phyloP scores from a whole-genome alignment of 192 early-diverging fungal species.

The Dimargaris verticillata region DNA sequence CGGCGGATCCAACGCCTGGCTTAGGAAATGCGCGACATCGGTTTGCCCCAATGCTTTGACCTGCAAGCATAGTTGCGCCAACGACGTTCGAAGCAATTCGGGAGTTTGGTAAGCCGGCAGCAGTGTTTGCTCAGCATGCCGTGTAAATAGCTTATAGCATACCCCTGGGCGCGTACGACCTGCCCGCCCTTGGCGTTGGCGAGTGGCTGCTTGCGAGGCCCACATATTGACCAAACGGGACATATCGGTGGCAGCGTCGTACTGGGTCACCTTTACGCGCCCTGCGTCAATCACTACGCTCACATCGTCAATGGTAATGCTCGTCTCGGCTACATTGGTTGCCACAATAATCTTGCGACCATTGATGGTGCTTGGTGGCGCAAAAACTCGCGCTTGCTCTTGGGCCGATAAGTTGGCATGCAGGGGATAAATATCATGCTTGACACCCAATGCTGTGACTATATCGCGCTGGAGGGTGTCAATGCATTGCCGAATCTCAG shows the following conservation, averaged over 20 bases:
- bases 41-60: slow-evolving; percentile 47
- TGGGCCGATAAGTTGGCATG: slow-evolving; percentile 35
- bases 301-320: slow-evolving; percentile 49
- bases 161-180: slow-evolving; percentile 60
- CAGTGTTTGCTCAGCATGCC: slow-evolving; percentile 21
- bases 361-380: slow-evolving; percentile 20
- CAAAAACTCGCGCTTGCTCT: slow-evolving; percentile 35
- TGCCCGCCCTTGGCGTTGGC: slow-evolving; percentile 65
- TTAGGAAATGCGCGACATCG: slow-evolving; percentile 37
- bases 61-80: slow-evolving; percentile 66
- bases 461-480: slow-evolving; percentile 23
- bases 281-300: slow-evolving; percentile 57
- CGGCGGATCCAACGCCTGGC: slow-evolving; percentile 48
- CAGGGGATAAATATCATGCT: slow-evolving; percentile 33
- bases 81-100: slow-evolving; percentile 63
- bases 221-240: slow-evolving; percentile 34
- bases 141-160: slow-evolving; percentile 59
- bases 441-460: background rate
- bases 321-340: slow-evolving; percentile 73
- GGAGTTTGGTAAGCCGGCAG: slow-evolving; percentile 48
- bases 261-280: slow-evolving; percentile 40
- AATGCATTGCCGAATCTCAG: slow-evolving; percentile 55
- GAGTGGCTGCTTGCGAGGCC: slow-evolving; percentile 36
- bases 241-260: slow-evolving; percentile 37
- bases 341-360: slow-evolving; percentile 74